Percentiles rank a stretch among this genome's conserved stretches.
These are phyloP conservation scores for Daedalea quercina DNA, from an alignment of 768 basidiomycete genomes.

Conservation along the genomic window DNA sequence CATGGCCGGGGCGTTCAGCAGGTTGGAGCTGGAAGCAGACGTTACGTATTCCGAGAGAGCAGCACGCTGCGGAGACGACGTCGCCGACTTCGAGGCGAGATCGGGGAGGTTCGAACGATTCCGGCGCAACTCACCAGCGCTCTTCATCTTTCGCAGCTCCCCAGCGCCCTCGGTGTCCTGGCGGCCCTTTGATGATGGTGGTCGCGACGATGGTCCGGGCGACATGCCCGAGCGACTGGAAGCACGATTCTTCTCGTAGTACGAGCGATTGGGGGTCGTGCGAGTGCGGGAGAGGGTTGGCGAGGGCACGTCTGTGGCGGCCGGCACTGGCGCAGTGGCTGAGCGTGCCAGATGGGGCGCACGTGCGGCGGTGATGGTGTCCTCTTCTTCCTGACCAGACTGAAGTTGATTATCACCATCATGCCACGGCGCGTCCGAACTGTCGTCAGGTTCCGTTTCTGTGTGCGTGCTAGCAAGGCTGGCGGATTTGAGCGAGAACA, in stretches of 20 bases:
- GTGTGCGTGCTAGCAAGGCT: slow-evolving; percentile 40
- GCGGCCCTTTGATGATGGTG: slow-evolving; percentile 1
- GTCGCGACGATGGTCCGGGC: background rate
- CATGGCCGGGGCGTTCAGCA: slow-evolving; percentile 35
- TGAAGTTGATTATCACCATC: slow-evolving; percentile 20
- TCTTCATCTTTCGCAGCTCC: slow-evolving; percentile 80
- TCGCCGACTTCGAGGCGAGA: slow-evolving; percentile 20
- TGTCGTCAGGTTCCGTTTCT: slow-evolving; percentile 43
- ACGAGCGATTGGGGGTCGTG: slow-evolving; percentile 57
- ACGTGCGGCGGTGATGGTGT: slow-evolving; percentile 65
- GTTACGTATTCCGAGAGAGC: slow-evolving; percentile 44
- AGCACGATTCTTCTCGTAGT: slow-evolving; percentile 24
- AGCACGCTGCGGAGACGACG: slow-evolving; percentile 33
- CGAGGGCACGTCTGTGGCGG: slow-evolving; percentile 10
- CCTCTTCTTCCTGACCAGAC: slow-evolving; percentile 49
- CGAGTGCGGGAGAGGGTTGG: slow-evolving; percentile 61
- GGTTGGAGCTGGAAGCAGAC: slow-evolving; percentile 66
- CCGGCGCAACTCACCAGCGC: slow-evolving; percentile 72
- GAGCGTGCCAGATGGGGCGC: slow-evolving; percentile 48
- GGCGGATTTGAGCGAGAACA: slow-evolving; percentile 44
- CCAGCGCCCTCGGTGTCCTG: background rate
- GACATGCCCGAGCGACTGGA: slow-evolving; percentile 2
- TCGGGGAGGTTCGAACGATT: slow-evolving; percentile 28
- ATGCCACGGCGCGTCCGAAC: slow-evolving; percentile 43
- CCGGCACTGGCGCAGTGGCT: slow-evolving; percentile 33